Evolutionary conservation across 257 asterid genomes (phyloP).

Genomic region (Thymus quinquecostatus): DNA sequence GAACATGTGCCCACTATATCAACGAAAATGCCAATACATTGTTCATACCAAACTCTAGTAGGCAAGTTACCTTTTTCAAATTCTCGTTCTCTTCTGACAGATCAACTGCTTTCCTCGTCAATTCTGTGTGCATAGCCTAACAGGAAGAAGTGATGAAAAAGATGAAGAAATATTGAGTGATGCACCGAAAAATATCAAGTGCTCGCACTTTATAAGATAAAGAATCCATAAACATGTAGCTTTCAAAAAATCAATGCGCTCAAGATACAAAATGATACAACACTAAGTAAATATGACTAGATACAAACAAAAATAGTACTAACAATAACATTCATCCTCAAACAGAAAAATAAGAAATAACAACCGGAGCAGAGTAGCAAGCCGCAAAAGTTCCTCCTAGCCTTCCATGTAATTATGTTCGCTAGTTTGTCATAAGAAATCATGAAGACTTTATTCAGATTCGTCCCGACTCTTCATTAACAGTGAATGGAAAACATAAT

Average conservation of each 20-base stretch:
- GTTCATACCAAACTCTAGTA: neutral
- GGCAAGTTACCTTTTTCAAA: slow-evolving; percentile 47
- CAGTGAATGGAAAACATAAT: too few relatives aligned
- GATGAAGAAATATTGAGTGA: neutral
- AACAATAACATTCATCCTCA: too few relatives aligned
- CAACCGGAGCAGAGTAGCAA: too few relatives aligned
- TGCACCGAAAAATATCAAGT: neutral
- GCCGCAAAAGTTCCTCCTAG: too few relatives aligned
- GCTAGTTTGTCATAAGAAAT: too few relatives aligned
- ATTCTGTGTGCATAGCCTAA: slow-evolving; percentile 55
- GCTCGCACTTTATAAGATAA: neutral
- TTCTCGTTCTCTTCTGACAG: slow-evolving; percentile 48
- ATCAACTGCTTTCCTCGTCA: slow-evolving; percentile 45
- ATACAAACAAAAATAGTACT: too few relatives aligned
- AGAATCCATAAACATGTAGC: neutral
- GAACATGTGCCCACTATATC: neutral
- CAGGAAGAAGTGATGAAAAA: neutral
- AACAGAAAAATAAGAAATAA: too few relatives aligned
- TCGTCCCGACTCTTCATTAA: too few relatives aligned
- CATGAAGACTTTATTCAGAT: too few relatives aligned
- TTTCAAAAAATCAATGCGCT: neutral
- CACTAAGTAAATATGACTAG: neutral
- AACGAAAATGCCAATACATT: neutral
- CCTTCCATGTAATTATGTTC: too few relatives aligned
- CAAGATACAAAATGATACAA: neutral